Evolutionary conservation across 2,329 filamentous ascomycete species (phyloP).

Genomic region (Trichoderma polysporum): DNA sequence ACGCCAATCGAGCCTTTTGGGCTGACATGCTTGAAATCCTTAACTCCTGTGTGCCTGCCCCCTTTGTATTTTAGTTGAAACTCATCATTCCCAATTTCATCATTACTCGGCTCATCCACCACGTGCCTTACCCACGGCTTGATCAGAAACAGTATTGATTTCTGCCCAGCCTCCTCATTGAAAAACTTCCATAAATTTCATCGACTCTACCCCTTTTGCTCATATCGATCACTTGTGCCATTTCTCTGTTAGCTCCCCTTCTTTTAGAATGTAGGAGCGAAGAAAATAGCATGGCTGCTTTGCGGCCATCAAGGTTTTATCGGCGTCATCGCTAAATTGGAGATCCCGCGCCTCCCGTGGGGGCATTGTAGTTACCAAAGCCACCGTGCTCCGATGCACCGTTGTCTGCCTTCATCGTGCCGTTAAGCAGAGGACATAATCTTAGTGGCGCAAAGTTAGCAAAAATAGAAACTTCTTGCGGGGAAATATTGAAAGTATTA

Average conservation of each 20-base stretch:
- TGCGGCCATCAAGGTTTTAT: neutral
- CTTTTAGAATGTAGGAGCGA: neutral
- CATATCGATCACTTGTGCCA: neutral
- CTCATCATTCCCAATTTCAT: neutral
- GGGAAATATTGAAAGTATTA: slow-evolving; percentile 14
- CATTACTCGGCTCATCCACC: neutral
- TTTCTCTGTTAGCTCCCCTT: neutral
- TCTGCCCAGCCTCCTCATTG: neutral
- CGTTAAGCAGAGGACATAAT: slow-evolving; percentile 82
- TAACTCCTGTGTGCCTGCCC: slow-evolving; percentile 1
- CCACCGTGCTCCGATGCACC: slow-evolving; percentile 56
- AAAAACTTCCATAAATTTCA: neutral
- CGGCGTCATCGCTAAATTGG: slow-evolving; percentile 27
- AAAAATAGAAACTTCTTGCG: neutral
- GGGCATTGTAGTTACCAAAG: slow-evolving; percentile 56
- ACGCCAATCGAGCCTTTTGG: neutral
- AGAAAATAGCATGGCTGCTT: neutral
- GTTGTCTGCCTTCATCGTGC: slow-evolving; percentile 67
- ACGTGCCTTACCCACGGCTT: neutral
- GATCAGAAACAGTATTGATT: neutral
- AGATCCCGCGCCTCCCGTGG: slow-evolving; percentile 36
- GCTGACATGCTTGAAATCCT: neutral
- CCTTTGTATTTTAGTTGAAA: neutral
- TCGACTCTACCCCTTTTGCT: neutral
- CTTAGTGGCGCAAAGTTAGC: slow-evolving; percentile 44